Base-by-base conservation (phyloP, 2,329 filamentous ascomycete genomes). In the Pseudocercospora vitis region DNA sequence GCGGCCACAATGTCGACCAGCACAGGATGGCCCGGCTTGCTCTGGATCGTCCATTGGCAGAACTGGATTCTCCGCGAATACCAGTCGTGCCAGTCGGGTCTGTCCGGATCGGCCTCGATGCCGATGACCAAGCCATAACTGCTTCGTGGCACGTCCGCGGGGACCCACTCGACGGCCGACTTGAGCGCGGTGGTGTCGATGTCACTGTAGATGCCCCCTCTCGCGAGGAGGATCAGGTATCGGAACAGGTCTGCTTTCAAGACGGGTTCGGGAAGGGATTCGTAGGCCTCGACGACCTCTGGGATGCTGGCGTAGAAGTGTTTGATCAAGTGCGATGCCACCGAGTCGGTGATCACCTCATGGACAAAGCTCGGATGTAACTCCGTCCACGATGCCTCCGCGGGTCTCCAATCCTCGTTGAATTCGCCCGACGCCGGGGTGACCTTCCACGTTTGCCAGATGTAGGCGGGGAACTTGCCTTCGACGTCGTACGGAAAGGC, bases 381-480 rank as follows among this genome's bases (percentile, higher is more conserved):
- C 62, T 88, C 81, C 7, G 89, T 87, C 94, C 94, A 99, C 57
- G 88, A 91, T 11, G 89, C 88, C 74, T 97, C 94, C 55, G 90
- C 81, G 42, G 88, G 84, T 57, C 91, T 85, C 68, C 96, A 91
- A 16, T 78, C 75, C 58, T 86, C 83, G 8, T 73, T 74, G 69
- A 99, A 99, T 57, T 88, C 80, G 47, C 83, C 79, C 18, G 89
- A 87, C 1, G 85, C 81, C 0, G 92, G 91, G 0, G 84, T 88
- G 67, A 84, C 86, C 72, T 95, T 96, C 94, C 94, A 99, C 11
- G 94, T 99, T 78, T 99, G 94, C 94, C 94, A 99, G 68, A 99
- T 95, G 77, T 96, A 97, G 52, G 91, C 91, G 2, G 94, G 94
- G 71, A 97, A 97, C 71, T 92, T 95, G 63, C 79, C 74, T 67